Evolutionary conservation across 2,329 filamentous ascomycete species (phyloP).

Genomic region (Trichoderma gracile): DNA sequence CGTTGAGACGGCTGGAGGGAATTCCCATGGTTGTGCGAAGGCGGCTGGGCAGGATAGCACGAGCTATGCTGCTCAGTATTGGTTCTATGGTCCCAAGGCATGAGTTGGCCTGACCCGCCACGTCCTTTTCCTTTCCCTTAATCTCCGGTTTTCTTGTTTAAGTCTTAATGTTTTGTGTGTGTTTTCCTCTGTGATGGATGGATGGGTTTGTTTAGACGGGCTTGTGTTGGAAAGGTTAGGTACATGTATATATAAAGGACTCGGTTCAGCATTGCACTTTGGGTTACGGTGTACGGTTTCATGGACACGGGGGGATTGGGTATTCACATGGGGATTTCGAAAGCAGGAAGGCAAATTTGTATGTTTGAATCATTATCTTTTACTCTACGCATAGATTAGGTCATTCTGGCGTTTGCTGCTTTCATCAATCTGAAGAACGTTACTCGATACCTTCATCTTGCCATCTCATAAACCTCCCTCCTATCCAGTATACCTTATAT

Average conservation of each 20-base stretch:
- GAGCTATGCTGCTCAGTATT: slow-evolving; percentile 59
- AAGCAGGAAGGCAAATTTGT: slow-evolving; percentile 6
- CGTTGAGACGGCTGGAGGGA: slow-evolving; percentile 56
- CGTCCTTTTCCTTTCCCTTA: too few relatives aligned
- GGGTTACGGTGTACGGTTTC: not conserved
- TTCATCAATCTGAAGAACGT: not conserved
- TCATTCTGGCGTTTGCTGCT: not conserved
- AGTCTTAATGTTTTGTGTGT: too few relatives aligned
- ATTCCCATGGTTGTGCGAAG: slow-evolving; percentile 44
- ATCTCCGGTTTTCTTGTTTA: too few relatives aligned
- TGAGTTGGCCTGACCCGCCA: too few relatives aligned
- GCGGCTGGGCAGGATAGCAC: slow-evolving; percentile 51
- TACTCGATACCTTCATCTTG: not conserved
- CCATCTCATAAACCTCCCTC: not conserved
- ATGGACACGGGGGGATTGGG: slow-evolving; percentile 1
- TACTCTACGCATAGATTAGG: not conserved
- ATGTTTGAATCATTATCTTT: not conserved
- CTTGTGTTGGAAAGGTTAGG: not conserved
- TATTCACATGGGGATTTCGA: not conserved
- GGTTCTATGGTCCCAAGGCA: slow-evolving; percentile 50
- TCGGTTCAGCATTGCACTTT: not conserved
- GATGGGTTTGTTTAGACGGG: too few relatives aligned
- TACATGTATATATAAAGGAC: not conserved
- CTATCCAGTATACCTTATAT: not conserved
- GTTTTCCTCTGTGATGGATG: too few relatives aligned